A percentile compares a stretch with the other conserved stretches of the same genome.
These are phyloP conservation scores for Zanthoxylum bungeanum DNA, from an alignment of 345 rosid species.

Conservation along the genomic window DNA sequence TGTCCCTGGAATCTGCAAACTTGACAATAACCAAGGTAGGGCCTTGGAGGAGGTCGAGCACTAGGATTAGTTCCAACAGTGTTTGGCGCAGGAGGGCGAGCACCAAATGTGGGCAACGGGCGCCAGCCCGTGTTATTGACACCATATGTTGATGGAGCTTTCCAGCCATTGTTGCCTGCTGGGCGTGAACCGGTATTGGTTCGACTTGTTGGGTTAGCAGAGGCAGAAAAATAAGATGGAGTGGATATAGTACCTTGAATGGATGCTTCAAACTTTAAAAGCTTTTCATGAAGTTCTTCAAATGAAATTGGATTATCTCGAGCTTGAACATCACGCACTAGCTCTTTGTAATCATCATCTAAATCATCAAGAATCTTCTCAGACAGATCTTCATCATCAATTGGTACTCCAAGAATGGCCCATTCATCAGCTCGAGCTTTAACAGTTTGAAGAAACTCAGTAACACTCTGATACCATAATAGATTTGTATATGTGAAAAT, in stretches of 20 bases:
- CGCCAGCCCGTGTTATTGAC: not conserved
- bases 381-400: not conserved
- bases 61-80: not conserved
- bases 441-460: not conserved
- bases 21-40: constrained; percentile 5
- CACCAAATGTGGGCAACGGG: too few relatives aligned
- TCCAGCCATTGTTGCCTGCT: not conserved
- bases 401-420: not conserved
- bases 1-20: not conserved
- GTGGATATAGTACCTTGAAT: not conserved
- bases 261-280: not conserved
- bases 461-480: too few relatives aligned
- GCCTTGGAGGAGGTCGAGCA: not conserved
- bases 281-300: constrained; percentile 2
- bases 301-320: not conserved
- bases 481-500: too few relatives aligned
- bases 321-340: not conserved
- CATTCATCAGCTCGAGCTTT: not conserved
- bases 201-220: not conserved
- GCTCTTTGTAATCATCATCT: not conserved
- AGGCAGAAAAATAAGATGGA: not conserved
- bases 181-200: not conserved
- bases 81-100: too few relatives aligned
- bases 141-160: not conserved
- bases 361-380: not conserved